These are phyloP conservation scores for Leccinum variicolor DNA, from an alignment of 768 basidiomycete genomes.

Conservation along the genomic window DNA sequence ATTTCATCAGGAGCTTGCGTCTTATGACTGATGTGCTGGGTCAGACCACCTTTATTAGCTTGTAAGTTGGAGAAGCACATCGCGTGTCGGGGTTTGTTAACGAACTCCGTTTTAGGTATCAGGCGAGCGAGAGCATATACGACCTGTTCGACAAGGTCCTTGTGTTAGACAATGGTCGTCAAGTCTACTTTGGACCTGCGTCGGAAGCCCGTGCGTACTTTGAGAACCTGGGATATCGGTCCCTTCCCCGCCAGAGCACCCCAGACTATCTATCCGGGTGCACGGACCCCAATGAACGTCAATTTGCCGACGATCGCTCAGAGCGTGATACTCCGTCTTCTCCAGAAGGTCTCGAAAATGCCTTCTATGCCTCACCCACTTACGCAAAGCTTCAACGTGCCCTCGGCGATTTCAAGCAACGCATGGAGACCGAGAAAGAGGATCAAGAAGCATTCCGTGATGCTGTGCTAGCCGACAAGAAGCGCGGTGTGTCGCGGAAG, in stretches of 20 bases:
- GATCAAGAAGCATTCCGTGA: constrained; percentile 77
- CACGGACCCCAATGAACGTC: constrained; percentile 84
- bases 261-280: constrained; percentile 84
- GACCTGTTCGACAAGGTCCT: constrained; percentile 85
- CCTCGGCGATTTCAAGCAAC: constrained; percentile 52
- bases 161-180: constrained; percentile 75
- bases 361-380: constrained; percentile 51
- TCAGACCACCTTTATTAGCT: constrained; percentile 75
- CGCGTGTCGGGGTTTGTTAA: background rate
- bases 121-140: constrained; percentile 79
- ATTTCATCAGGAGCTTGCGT: constrained; percentile 76
- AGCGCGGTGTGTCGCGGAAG: constrained; percentile 69
- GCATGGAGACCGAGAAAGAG: constrained; percentile 55
- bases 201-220: constrained; percentile 78
- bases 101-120: constrained; percentile 43
- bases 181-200: constrained; percentile 78
- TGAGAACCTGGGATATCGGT: constrained; percentile 64
- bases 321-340: constrained; percentile 56
- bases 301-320: constrained; percentile 62
- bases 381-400: constrained; percentile 41
- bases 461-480: constrained; percentile 75
- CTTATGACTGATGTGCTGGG: constrained; percentile 82
- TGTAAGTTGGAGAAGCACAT: constrained; percentile 42
- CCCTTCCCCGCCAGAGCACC: constrained; percentile 79
- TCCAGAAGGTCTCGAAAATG: constrained; percentile 62